phyloP scores from a whole-genome alignment of 2,329 filamentous ascomycete species.

The Beauveria medogensis region DNA sequence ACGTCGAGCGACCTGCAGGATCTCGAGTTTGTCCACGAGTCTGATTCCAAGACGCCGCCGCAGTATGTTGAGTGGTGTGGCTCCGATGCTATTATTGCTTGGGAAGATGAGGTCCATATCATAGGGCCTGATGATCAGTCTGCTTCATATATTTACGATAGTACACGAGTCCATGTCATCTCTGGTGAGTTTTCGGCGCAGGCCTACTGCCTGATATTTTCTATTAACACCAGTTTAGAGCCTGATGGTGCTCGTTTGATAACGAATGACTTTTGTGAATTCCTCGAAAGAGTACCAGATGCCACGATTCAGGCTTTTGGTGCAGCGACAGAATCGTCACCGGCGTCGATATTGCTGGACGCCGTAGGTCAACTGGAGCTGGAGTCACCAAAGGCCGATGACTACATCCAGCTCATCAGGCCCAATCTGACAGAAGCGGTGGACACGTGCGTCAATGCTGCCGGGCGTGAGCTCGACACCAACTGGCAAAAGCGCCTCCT shows the following conservation, averaged over 20 bases:
- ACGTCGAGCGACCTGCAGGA: constrained; percentile 94
- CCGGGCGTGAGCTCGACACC: constrained; percentile 81
- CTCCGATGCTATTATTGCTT: constrained; percentile 87
- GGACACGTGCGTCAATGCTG: constrained; percentile 85
- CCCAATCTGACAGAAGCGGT: constrained; percentile 85
- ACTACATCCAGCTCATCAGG: constrained; percentile 92
- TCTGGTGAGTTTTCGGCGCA: constrained; percentile 46
- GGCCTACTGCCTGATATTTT: not conserved
- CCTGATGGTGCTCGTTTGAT: constrained; percentile 82
- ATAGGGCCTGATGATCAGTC: constrained; percentile 77
- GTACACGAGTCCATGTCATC: constrained; percentile 77
- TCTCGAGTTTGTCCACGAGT: constrained; percentile 84
- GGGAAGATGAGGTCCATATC: constrained; percentile 96
- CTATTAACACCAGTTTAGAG: constrained; percentile 31
- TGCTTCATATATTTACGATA: constrained; percentile 79
- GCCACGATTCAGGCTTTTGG: constrained; percentile 85
- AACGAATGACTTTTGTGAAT: constrained; percentile 93
- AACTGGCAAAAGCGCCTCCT: constrained; percentile 93
- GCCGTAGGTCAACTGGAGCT: constrained; percentile 85
- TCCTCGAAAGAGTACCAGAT: constrained; percentile 85
- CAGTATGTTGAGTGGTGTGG: constrained; percentile 94
- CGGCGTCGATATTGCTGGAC: constrained; percentile 87
- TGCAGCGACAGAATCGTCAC: constrained; percentile 77
- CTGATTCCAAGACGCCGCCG: constrained; percentile 74
- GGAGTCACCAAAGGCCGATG: constrained; percentile 93